Evolutionary conservation across 2,329 filamentous ascomycete genomes (phyloP).

Genomic region (Alternaria consortialis): DNA sequence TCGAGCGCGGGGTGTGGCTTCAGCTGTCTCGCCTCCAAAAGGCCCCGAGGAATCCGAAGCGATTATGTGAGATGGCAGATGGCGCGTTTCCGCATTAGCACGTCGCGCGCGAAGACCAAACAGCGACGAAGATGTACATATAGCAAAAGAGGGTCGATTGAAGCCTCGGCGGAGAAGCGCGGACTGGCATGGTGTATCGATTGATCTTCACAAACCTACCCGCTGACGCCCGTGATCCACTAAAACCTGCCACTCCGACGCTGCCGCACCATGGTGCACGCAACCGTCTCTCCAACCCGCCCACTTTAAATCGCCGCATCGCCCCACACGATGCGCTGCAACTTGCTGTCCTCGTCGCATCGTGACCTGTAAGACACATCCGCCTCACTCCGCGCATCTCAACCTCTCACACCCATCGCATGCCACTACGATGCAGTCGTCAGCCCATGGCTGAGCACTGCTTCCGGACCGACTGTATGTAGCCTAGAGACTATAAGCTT

Average conservation of each 20-base stretch:
- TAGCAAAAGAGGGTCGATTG: not conserved
- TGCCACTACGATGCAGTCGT: not conserved
- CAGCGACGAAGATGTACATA: not conserved
- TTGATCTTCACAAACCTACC: slow-evolving; percentile 2
- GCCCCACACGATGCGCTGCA: not conserved
- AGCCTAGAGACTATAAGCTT: not conserved
- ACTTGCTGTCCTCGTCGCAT: not conserved
- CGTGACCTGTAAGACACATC: slow-evolving; percentile 3
- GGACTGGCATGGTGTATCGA: slow-evolving; percentile 10
- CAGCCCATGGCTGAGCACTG: slow-evolving; percentile 1
- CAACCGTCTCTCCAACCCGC: not conserved
- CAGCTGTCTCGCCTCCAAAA: not conserved
- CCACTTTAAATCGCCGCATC: not conserved
- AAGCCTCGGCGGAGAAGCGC: slow-evolving; percentile 6
- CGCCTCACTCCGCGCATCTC: not conserved
- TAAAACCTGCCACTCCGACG: slow-evolving; percentile 2
- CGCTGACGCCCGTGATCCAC: slow-evolving; percentile 20
- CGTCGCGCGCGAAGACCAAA: slow-evolving; percentile 4
- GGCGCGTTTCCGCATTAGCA: not conserved
- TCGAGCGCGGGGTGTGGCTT: slow-evolving; percentile 18
- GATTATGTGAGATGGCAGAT: not conserved
- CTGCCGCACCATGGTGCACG: slow-evolving; percentile 6
- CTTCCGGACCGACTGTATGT: not conserved
- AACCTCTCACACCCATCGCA: not conserved
- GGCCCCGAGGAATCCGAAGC: not conserved